Evolutionary conservation across 345 rosid genomes (phyloP).

Genomic region (Acer saccharum): DNA sequence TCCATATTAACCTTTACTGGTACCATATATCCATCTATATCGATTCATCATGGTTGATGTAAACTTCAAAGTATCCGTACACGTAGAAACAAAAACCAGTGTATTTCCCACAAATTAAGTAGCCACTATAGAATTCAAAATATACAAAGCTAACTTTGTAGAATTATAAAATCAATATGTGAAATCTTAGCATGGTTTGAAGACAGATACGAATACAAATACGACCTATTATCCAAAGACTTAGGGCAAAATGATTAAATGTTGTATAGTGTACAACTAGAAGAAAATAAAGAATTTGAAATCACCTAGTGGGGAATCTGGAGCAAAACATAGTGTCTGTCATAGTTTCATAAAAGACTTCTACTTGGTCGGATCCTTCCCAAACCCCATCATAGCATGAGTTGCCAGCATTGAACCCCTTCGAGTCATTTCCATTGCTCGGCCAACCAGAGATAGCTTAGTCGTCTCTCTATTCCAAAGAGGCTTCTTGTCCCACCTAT

Average conservation of each 20-base stretch:
- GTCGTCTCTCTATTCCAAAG: slow-evolving; percentile 64
- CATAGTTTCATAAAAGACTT: neutral
- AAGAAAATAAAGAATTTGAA: neutral
- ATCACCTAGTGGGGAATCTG: neutral
- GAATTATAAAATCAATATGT: no score
- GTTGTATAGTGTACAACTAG: neutral
- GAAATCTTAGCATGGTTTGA: no score
- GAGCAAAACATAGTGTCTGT: neutral
- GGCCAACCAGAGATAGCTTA: slow-evolving; percentile 56
- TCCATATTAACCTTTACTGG: no score
- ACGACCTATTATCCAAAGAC: neutral
- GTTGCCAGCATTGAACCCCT: slow-evolving; percentile 85
- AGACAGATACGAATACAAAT: no score
- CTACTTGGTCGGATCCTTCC: slow-evolving; percentile 64
- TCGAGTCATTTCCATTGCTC: slow-evolving; percentile 55
- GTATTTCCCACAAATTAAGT: no score
- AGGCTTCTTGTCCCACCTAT: slow-evolving; percentile 95
- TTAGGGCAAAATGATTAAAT: neutral
- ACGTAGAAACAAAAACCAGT: neutral
- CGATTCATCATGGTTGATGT: neutral
- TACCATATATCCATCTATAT: neutral
- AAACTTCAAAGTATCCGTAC: neutral
- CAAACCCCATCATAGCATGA: slow-evolving; percentile 92
- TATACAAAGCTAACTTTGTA: no score
- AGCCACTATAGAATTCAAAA: no score